These are phyloP conservation scores for Sarocladium brachiariae DNA, from an alignment of 2,329 filamentous ascomycete genomes.

Conservation along the genomic window DNA sequence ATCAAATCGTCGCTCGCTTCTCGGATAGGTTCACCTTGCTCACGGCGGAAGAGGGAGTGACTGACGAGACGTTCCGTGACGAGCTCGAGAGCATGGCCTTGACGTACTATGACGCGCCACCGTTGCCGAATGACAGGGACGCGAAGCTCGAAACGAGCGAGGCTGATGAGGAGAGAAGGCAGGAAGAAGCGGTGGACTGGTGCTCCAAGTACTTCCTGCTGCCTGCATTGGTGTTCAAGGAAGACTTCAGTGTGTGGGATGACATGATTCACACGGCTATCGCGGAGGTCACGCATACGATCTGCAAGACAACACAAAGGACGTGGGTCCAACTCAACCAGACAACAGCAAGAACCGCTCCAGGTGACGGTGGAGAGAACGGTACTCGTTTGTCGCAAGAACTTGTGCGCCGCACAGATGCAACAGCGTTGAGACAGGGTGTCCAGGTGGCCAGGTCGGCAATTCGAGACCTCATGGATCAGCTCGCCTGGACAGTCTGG, in stretches of 20 bases:
- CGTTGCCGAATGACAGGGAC: constrained; percentile 17
- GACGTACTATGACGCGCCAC: constrained; percentile 35
- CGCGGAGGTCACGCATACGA: constrained; percentile 26
- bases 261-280: constrained; percentile 38
- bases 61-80: constrained; percentile 23
- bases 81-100: constrained; percentile 34
- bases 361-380: not conserved
- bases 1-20: constrained; percentile 60
- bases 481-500: constrained; percentile 54
- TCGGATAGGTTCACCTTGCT: constrained; percentile 43
- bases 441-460: constrained; percentile 13
- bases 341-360: not conserved
- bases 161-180: constrained; percentile 24
- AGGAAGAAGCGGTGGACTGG: constrained; percentile 28
- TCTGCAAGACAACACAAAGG: constrained; percentile 25
- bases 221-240: constrained; percentile 17
- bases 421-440: not conserved
- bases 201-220: constrained; percentile 42
- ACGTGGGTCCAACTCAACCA: not conserved
- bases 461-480: constrained; percentile 31
- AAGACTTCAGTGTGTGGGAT: constrained; percentile 33
- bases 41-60: constrained; percentile 18
- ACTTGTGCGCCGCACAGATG: not conserved
- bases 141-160: constrained; percentile 13
- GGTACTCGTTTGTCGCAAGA: not conserved